phyloP scores from a whole-genome alignment of 768 basidiomycete genomes.

The Mycena epipterygia region DNA sequence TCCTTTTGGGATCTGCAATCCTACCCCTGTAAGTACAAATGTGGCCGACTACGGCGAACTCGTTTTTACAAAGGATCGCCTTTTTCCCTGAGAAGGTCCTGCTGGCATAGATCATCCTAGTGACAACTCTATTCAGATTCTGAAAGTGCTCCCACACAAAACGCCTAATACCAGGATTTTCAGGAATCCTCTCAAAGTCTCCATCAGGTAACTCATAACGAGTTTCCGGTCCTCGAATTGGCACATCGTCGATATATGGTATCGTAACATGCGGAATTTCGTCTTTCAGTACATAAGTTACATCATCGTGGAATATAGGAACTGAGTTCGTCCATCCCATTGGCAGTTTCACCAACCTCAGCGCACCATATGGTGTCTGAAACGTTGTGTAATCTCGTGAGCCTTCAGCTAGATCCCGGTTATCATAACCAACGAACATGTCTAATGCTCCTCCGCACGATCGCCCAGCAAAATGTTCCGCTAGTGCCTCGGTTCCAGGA shows the following conservation, averaged over 20 bases:
- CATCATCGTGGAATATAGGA: constrained; percentile 23
- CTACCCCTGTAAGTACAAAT: neutral
- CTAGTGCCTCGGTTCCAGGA: constrained; percentile 24
- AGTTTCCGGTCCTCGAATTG: neutral
- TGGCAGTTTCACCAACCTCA: constrained; percentile 40
- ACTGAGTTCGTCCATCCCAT: constrained; percentile 46
- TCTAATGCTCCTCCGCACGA: constrained; percentile 34
- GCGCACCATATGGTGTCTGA: constrained; percentile 40
- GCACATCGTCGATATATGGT: constrained; percentile 33
- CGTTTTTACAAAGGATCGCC: neutral
- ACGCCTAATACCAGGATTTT: constrained; percentile 44
- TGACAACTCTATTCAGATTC: constrained; percentile 50
- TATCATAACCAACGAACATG: constrained; percentile 44
- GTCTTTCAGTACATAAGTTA: constrained; percentile 3
- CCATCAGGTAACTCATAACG: constrained; percentile 3
- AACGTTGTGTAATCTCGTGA: constrained; percentile 50
- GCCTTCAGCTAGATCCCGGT: constrained; percentile 38
- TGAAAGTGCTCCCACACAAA: constrained; percentile 55
- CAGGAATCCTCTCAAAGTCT: constrained; percentile 35
- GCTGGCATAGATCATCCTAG: constrained; percentile 45
- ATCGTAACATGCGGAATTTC: constrained; percentile 26
- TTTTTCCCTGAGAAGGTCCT: constrained; percentile 16
- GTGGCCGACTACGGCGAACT: constrained; percentile 2
- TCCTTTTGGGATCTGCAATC: neutral
- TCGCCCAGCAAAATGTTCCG: constrained; percentile 16